Percentiles rank a stretch among this genome's conserved stretches.
Conservation (phyloP, 1,284 basidiomycete genomes). For the Irpex sp. region DNA sequence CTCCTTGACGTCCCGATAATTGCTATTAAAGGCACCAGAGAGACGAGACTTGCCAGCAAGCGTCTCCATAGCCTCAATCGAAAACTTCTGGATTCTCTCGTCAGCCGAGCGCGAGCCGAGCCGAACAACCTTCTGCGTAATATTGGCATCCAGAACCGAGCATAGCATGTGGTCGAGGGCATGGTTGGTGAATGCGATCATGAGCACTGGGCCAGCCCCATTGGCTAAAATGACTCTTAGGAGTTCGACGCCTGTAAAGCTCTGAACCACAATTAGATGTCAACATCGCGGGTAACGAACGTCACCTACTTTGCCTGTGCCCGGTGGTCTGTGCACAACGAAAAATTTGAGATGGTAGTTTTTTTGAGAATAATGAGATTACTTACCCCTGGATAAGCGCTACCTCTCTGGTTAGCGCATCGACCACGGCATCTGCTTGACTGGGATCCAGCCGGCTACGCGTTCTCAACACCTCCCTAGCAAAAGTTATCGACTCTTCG, state of each 20-base stretch:
- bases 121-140: conserved; percentile 61
- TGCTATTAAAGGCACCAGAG: conserved; percentile 25
- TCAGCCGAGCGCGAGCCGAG: conserved; percentile 60
- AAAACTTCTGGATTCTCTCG: conserved; percentile 52
- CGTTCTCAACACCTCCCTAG: conserved; percentile 36
- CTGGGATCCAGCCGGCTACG: conserved; percentile 57
- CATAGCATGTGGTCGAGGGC: conserved; percentile 68
- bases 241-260: conserved; percentile 64
- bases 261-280: conserved; percentile 31
- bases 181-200: conserved; percentile 77
- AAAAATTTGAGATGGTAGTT: background rate
- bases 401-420: conserved; percentile 55
- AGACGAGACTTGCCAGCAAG: conserved; percentile 41
- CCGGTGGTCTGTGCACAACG: background rate
- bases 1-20: conserved; percentile 39
- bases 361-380: conserved; percentile 6
- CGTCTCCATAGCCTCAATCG: conserved; percentile 53
- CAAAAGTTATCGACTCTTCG: conserved; percentile 29
- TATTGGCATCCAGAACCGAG: conserved; percentile 55
- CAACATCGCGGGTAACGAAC: background rate
- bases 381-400: conserved; percentile 67
- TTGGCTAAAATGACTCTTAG: conserved; percentile 58
- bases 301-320: background rate
- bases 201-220: conserved; percentile 48
- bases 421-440: conserved; percentile 66